Evolutionary conservation across 192 early-diverging fungal genomes (phyloP), one percentile per base, ranked within the genome.

Genomic region (Entomortierella chlamydospora): DNA sequence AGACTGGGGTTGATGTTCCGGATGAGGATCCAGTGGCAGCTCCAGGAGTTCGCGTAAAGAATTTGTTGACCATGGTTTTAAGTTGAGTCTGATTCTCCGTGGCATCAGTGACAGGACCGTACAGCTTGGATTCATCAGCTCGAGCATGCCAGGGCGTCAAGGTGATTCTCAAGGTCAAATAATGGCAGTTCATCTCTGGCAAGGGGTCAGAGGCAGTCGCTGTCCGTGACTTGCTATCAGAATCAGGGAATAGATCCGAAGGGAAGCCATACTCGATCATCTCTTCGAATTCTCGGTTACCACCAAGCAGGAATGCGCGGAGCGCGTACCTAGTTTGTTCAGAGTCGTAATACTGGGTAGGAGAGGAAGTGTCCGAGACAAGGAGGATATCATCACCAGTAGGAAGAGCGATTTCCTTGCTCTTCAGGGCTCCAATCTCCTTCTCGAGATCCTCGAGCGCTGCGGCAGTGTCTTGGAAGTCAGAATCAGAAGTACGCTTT

Each of bases 141-240:
- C 83, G 68, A 4, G 69, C 69, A 67, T 82, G 73, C 72, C 78
- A 83, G 0, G 83, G 83, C 0, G 83, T 83, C 31, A 83, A 29
- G 0, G 83, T 83, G 31, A 81, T 53, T 29, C 83, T 51, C 41
- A 83, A 51, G 0, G 83, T 83, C 47, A 71, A 28, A 41, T 68
- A 78, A 17, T 67, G 68, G 20, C 65, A 67, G 39, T 17, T 31
- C 45, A 47, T 47, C 12, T 47, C 45, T 3, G 45, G 12, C 15
- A 47, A 17, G 2, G 45, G 45, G 20, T 47, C 45, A 47, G 45
- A 47, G 20, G 45, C 47, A n/a, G 22, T 45, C 30, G 37, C 13
- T 33, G 61, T 37, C 13, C 49, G 10, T 22, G 15, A 20, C 12
- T 12, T 47, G 3, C 1, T 9, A 4, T 50, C 55, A 28, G 47